Evolutionary conservation across 2,329 filamentous ascomycete species (phyloP), one percentile per base, ranked within the genome.

Genomic region (Penicillium glabrum): DNA sequence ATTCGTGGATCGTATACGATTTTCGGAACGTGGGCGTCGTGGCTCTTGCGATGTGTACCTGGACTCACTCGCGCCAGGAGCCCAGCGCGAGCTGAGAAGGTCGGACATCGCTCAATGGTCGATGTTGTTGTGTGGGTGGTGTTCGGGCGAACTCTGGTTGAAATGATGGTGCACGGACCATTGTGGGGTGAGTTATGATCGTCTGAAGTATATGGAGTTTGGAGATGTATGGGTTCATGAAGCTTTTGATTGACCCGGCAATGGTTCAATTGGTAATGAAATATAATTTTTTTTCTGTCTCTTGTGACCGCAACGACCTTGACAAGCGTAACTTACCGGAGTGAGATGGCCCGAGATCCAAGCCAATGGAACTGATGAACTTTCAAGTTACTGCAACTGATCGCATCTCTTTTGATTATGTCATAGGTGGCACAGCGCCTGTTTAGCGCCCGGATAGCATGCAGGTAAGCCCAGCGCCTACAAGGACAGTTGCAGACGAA

Each of bases 51-150:
- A 14, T 37, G 46, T 23, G 39, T 23, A 39, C 14, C 27, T 21
- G 10, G 37, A 6, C 3, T 47, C 44, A 31, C 54, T 56, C 23
- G 50, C 33, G 23, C 58, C 39, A 10, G 66, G 66, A 16, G 66
- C 66, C 66, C 66, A 68, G 59, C 65, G 65, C 39, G 66, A 68
- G 55, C 57, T 58, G 54, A 66, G 57, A 14, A 68, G 62, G 48
- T 60, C 54, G 46, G 57, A 48, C 61, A 58, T 49, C 21, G 46
- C 11, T 48, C 29, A 10, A 31, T 23, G n/a, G 9, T 46, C 33
- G 33, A 33, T 46, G 33, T 26, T 26, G 47, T 26, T 31, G 33
- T 23, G 37, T 37, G 29, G 19, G 51, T 19, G 45, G 46, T 51
- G 55, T 29, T 45, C 26, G 16, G 29, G 26, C 14, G 49, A 16